Base-by-base conservation (phyloP, 106 monocot genomes). In the Agapanthus africanus region DNA sequence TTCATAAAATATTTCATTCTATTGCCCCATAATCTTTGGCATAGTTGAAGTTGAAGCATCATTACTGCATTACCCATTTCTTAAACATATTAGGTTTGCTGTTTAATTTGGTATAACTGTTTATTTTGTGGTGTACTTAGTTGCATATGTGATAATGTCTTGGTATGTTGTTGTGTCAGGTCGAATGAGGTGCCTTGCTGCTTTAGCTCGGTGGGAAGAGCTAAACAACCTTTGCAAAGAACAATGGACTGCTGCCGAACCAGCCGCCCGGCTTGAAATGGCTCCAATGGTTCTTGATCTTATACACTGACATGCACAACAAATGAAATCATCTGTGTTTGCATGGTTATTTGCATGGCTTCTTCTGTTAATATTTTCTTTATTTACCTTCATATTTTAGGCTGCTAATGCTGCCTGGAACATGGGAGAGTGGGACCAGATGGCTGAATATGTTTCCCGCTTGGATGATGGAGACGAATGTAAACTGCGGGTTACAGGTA, bases 361-460 rank as follows among this genome's bases (percentile, higher is more conserved):
- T 31, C 16, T 15, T 35, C 40, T 75, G n/a, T n/a, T n/a, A n/a
- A 40, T 65, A 13, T 50, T 49, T 68, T 35, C 15, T 47, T 47
- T 39, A 28, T 21, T 62, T 35, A n/a, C 37, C 31, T 65, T 26
- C 8, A 1, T 19, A 19, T 13, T 67, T 32, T 77, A 99, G 99
- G 99, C 99, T 82, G 99, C 99, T 73, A 83, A 35, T 83, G 89
- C 93, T 81, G 93, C 99, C 40, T 99, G 99, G 99, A 90, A 90
- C 65, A 93, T 99, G 99, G 99, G 99, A 38, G 99, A 99, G 64
- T 99, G 99, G 99, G 90, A 99, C 81, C 99, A 99, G 46, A 99
- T 99, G 99, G 70, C 90, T 44, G 99, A 99, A 74, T 99, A 99
- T 83, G 99, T 99, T 74, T 87, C 87, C 59, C 76, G 80, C 27